Conservation (phyloP, 1,284 basidiomycete species). For the Ustilago xerochloae region DNA sequence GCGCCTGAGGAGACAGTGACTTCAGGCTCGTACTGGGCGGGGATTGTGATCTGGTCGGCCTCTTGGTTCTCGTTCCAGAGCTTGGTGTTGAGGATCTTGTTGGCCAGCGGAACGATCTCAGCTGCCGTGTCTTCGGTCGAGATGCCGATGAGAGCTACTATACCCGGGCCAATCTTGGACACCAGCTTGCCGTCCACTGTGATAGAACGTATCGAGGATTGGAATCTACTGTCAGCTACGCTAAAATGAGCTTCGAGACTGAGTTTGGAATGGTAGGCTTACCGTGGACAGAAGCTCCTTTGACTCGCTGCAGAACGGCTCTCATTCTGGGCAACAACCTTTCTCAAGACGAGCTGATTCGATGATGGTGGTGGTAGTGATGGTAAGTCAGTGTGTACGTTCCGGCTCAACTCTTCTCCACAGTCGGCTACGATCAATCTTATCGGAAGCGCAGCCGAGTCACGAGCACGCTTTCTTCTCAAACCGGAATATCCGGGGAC, state of each 20-base stretch:
- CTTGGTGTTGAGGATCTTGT: constrained; percentile 58
- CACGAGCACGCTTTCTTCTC: constrained; percentile 1
- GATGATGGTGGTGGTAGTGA: not conserved
- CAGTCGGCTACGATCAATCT: not conserved
- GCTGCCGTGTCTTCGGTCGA: constrained; percentile 57
- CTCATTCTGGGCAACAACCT: constrained; percentile 57
- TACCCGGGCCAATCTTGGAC: constrained; percentile 62
- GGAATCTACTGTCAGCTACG: too few species aligned
- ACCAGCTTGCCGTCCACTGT: constrained; percentile 62
- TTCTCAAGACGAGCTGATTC: too few species aligned
- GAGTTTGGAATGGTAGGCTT: too few species aligned
- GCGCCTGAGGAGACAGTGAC: not conserved
- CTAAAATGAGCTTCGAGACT: too few species aligned
- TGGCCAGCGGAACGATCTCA: constrained; percentile 50
- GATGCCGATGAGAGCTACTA: constrained; percentile 63
- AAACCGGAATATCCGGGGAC: constrained; percentile 8
- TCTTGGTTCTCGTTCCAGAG: constrained; percentile 62
- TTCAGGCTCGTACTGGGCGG: constrained; percentile 42
- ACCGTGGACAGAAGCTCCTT: constrained; percentile 64
- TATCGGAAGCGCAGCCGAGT: too few species aligned
- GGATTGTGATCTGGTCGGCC: constrained; percentile 32
- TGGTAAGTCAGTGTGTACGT: not conserved
- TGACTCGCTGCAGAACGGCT: constrained; percentile 65
- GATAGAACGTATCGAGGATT: not conserved
- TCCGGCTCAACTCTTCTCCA: not conserved